Base-by-base conservation (phyloP, 2,329 filamentous ascomycete species). In the Orbilia brochopaga region DNA sequence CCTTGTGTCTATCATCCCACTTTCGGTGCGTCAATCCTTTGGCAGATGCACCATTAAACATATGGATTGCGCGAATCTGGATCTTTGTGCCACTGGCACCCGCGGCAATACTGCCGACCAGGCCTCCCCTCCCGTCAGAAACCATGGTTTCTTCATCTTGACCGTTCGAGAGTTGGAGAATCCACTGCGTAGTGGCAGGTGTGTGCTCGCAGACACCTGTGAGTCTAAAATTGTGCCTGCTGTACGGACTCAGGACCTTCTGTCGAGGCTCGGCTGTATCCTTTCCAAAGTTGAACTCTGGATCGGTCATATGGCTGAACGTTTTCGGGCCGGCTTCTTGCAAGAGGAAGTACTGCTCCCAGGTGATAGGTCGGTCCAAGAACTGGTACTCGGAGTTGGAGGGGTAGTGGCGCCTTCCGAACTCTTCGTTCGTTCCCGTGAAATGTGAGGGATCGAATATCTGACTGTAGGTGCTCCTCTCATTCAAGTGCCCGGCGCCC, bases 361-460 rank as follows among this genome's bases (percentile, higher is more conserved):
- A 72, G 2, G 60, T 55, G 11, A 65, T 60, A 11, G 61, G 51
- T 17, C 40, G 40, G 17, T 54, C 55, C 37, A 60, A 55, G 30
- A 72, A 65, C 50, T 72, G 67, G 11, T 65, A 40, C 11, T 72
- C 24, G 0, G 63, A 23, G 70, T 96, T 85, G 2, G 81, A 78
- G 0, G 94, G 93, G 79, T 89, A 97, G 78, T 99, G 94, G 19
- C 84, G 85, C 17, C 86, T 80, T 0, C 91, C 91, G 77, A 99
- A 96, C 30, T 89, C 85, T 60, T 93, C 88, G 78, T 97, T 97
- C 56, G 80, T 79, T 69, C 81, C 79, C 1, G 81, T 85, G 75
- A 89, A 89, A 74, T 85, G 80, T 6, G 83, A 79, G 0, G 91
- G 86, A 0, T 82, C 84, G 79, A 97, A 96, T 1, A 82, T 78